Percentiles rank a stretch among this genome's conserved stretches.
phyloP scores from a whole-genome alignment of 805 yeast species.

The Candida broadrunensis region DNA sequence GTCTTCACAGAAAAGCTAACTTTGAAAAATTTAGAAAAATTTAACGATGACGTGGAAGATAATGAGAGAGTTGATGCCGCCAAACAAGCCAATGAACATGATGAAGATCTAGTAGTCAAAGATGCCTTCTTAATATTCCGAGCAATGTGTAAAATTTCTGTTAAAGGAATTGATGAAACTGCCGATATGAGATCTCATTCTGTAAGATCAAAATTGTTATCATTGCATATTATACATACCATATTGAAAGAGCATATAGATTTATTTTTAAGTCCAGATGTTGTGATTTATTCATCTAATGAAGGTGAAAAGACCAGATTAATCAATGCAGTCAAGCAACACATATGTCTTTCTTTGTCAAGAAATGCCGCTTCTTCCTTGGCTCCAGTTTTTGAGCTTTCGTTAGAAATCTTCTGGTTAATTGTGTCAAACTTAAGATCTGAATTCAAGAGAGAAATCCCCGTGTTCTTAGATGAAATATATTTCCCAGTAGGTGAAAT shows the following conservation, averaged over 20 bases:
- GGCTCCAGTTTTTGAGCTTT: slow-evolving; percentile 88
- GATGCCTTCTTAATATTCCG: slow-evolving; percentile 93
- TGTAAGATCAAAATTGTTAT: slow-evolving; percentile 84
- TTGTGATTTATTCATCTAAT: slow-evolving; percentile 48
- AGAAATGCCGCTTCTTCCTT: slow-evolving; percentile 90
- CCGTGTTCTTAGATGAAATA: slow-evolving; percentile 88
- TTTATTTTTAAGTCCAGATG: slow-evolving; percentile 62
- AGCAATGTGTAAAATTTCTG: slow-evolving; percentile 91
- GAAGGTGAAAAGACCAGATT: slow-evolving; percentile 57
- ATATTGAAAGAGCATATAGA: slow-evolving; percentile 83
- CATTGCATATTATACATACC: slow-evolving; percentile 84
- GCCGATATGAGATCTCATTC: slow-evolving; percentile 88
- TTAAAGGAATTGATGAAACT: slow-evolving; percentile 75
- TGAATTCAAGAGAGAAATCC: slow-evolving; percentile 89
- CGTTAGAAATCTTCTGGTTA: slow-evolving; percentile 92
- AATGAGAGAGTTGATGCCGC: slow-evolving; percentile 51
- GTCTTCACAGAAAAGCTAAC: slow-evolving; percentile 42
- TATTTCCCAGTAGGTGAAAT: slow-evolving; percentile 93
- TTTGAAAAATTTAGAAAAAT: slow-evolving; percentile 55
- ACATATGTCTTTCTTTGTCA: slow-evolving; percentile 75
- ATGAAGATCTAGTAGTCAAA: slow-evolving; percentile 69
- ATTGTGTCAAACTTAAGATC: slow-evolving; percentile 77
- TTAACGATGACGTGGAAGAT: slow-evolving; percentile 48
- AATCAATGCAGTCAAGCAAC: slow-evolving; percentile 79
- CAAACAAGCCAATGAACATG: slow-evolving; percentile 44